A percentile compares a stretch with the other conserved stretches of the same genome.
phyloP scores from a whole-genome alignment of 2,329 filamentous ascomycete species.

The Claviceps africana region DNA sequence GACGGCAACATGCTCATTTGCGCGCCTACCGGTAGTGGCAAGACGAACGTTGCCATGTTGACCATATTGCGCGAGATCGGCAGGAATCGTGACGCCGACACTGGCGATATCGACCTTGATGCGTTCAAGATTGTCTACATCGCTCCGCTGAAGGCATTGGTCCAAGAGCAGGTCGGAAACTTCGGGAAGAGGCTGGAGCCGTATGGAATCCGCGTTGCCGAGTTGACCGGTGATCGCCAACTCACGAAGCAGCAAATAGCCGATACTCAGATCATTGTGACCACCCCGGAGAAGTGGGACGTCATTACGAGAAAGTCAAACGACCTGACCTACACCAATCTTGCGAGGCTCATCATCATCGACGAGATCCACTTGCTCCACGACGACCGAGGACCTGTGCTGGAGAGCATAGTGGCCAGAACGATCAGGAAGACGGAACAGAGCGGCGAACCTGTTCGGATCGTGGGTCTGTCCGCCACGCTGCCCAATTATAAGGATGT shows the following conservation, averaged over 20 bases:
- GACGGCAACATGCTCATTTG: conserved; percentile 98
- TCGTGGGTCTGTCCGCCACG: conserved; percentile 87
- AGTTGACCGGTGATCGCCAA: conserved; percentile 92
- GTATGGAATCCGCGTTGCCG: conserved; percentile 85
- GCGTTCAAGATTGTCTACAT: conserved; percentile 99
- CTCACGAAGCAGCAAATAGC: conserved; percentile 97
- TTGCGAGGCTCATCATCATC: conserved; percentile 92
- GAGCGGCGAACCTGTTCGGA: conserved; percentile 80
- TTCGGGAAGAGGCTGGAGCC: conserved; percentile 83
- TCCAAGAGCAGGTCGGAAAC: conserved; percentile 96
- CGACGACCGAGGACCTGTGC: conserved; percentile 88
- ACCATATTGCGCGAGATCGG: conserved; percentile 92
- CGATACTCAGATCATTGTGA: conserved; percentile 95
- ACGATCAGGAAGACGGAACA: conserved; percentile 90
- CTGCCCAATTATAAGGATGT: conserved; percentile 95
- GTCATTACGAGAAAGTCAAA: conserved; percentile 97
- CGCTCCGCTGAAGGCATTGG: conserved; percentile 84
- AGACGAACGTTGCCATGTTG: conserved; percentile 97
- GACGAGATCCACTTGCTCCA: conserved; percentile 97
- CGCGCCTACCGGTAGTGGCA: conserved; percentile 91
- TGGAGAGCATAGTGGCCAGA: conserved; percentile 92
- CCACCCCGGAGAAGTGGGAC: conserved; percentile 97
- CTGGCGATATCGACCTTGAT: conserved; percentile 89
- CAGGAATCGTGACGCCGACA: conserved; percentile 77
- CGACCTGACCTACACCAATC: conserved; percentile 88